phyloP scores from a whole-genome alignment of 202 grass and related monocot genomes.

The Dendrocalamus latiflorus region DNA sequence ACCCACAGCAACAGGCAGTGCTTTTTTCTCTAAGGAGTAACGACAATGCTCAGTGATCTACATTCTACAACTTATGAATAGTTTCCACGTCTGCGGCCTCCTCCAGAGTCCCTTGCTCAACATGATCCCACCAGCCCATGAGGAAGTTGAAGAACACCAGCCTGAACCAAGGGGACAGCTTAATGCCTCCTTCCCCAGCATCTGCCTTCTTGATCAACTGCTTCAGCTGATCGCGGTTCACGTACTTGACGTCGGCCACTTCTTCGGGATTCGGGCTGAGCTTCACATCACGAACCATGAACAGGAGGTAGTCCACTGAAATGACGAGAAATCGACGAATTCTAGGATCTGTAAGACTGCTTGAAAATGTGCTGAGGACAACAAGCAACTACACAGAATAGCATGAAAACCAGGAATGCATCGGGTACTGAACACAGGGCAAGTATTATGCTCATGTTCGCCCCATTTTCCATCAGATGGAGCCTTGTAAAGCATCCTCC shows the following conservation, averaged over 20 bases:
- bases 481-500: constrained; percentile 88
- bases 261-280: constrained; percentile 70
- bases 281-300: constrained; percentile 70
- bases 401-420: not conserved
- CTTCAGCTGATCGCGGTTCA: constrained; percentile 63
- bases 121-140: constrained; percentile 86
- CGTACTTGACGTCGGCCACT: constrained; percentile 64
- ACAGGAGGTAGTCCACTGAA: constrained; percentile 93
- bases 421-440: not conserved
- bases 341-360: not conserved
- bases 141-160: constrained; percentile 89
- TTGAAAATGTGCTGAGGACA: not conserved
- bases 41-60: not conserved
- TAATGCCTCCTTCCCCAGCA: constrained; percentile 57
- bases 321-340: not conserved
- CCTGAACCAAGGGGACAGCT: constrained; percentile 91
- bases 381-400: not conserved
- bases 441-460: constrained; percentile 68
- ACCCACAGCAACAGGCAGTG: not conserved
- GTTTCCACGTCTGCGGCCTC: constrained; percentile 65
- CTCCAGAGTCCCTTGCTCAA: constrained; percentile 61
- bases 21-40: not conserved
- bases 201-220: constrained; percentile 67
- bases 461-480: constrained; percentile 95
- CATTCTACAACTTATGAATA: constrained; percentile 62